Percentiles rank a stretch among this genome's conserved stretches.
phyloP scores from a whole-genome alignment of 306 rosid species.

The Pachyrhizus erosus region DNA sequence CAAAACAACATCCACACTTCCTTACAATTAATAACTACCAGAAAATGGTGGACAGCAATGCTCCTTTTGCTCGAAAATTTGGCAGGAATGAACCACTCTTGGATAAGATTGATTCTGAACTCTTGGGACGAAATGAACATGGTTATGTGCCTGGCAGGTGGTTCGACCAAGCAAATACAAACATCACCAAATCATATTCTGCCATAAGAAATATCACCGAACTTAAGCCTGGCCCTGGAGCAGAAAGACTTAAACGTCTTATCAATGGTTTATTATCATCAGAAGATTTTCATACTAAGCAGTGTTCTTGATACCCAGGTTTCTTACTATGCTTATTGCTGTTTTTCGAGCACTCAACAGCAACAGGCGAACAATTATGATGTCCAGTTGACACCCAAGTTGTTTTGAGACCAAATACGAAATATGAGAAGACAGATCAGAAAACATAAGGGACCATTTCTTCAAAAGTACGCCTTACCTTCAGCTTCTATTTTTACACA shows the following conservation, averaged over 20 bases:
- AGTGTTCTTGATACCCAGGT: constrained; percentile 47
- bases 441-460: constrained; percentile 32
- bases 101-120: constrained; percentile 57
- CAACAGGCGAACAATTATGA: constrained; percentile 31
- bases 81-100: constrained; percentile 53
- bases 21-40: constrained; percentile 49
- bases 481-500: constrained; percentile 41
- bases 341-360: constrained; percentile 35
- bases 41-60: constrained; percentile 56
- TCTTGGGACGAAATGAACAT: constrained; percentile 47
- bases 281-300: constrained; percentile 48
- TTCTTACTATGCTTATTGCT: constrained; percentile 24
- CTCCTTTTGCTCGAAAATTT: constrained; percentile 59
- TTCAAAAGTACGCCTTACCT: constrained; percentile 39
- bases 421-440: constrained; percentile 43
- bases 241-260: constrained; percentile 52
- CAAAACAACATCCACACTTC: constrained; percentile 61
- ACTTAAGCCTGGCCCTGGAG: constrained; percentile 58
- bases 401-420: constrained; percentile 44
- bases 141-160: constrained; percentile 58
- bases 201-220: constrained; percentile 47
- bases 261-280: constrained; percentile 54
- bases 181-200: constrained; percentile 37
- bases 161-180: constrained; percentile 44
- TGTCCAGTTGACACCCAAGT: constrained; percentile 29